These are phyloP conservation scores for Candida sp. DNA, from an alignment of 1,139 yeast species.

Conservation along the genomic window DNA sequence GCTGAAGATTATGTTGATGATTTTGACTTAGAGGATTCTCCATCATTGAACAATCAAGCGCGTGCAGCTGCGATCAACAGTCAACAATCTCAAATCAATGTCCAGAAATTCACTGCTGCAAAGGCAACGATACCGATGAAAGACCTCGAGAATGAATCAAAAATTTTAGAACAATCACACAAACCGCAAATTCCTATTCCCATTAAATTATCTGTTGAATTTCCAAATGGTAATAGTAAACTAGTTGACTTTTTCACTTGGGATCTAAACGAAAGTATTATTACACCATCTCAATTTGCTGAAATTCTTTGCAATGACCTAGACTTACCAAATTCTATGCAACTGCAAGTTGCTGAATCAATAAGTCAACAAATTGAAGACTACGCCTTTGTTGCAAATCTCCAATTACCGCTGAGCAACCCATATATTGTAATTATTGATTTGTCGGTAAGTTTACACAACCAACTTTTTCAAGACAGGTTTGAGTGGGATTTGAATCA, in stretches of 20 bases:
- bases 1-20: conserved; percentile 67
- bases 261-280: conserved; percentile 75
- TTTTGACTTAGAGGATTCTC: conserved; percentile 68
- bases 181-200: conserved; percentile 62
- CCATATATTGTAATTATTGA: conserved; percentile 78
- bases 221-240: conserved; percentile 54
- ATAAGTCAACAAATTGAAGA: conserved; percentile 82
- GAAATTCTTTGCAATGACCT: conserved; percentile 75
- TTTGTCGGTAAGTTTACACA: conserved; percentile 78
- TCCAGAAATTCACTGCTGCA: conserved; percentile 35
- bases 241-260: conserved; percentile 85
- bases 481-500: conserved; percentile 90
- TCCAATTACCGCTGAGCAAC: conserved; percentile 61
- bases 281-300: conserved; percentile 87
- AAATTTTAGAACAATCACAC: conserved; percentile 23
- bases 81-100: conserved; percentile 21
- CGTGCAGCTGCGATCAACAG: conserved; percentile 13
- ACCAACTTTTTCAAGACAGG: conserved; percentile 84
- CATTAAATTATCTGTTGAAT: conserved; percentile 71
- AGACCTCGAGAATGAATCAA: conserved; percentile 20
- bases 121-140: conserved; percentile 26
- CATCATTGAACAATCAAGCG: conserved; percentile 19
- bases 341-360: conserved; percentile 63
- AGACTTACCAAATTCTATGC: conserved; percentile 67
- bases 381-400: conserved; percentile 50